Percentiles rank a stretch among this genome's conserved stretches.
Conservation (phyloP, 371 early-diverging fungal genomes). For the Rhizopus microsporus region DNA sequence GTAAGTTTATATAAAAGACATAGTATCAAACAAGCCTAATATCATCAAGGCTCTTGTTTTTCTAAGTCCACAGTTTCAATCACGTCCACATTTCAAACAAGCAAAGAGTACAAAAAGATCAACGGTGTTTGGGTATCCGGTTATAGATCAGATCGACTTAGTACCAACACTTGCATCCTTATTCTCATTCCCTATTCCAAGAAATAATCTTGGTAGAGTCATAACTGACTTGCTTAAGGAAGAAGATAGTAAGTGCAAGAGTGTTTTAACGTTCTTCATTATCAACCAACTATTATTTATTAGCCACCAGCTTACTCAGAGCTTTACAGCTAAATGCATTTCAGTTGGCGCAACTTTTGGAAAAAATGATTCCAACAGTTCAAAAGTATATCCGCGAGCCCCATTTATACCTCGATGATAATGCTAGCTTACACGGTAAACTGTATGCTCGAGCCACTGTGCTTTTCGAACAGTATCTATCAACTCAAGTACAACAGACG, state of each 20-base stretch:
- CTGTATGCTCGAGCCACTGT: slow-evolving; percentile 18
- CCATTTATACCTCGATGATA: not conserved
- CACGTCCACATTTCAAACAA: slow-evolving; percentile 28
- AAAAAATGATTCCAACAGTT: slow-evolving; percentile 16
- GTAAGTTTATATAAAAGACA: slow-evolving; percentile 31
- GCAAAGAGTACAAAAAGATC: not conserved
- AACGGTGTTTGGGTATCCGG: slow-evolving; percentile 24
- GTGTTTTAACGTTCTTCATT: not conserved
- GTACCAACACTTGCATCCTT: slow-evolving; percentile 86
- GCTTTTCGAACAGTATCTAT: slow-evolving; percentile 17
- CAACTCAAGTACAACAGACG: not conserved
- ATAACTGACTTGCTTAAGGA: slow-evolving; percentile 66
- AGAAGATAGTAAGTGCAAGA: slow-evolving; percentile 20
- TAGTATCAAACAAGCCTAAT: not conserved
- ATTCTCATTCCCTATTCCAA: slow-evolving; percentile 88
- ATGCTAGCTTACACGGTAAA: not conserved
- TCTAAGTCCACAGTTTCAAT: slow-evolving; percentile 47
- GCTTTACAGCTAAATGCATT: slow-evolving; percentile 63
- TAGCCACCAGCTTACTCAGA: slow-evolving; percentile 34
- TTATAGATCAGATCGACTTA: slow-evolving; percentile 83
- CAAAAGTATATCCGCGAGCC: slow-evolving; percentile 15
- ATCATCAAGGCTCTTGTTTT: slow-evolving; percentile 48
- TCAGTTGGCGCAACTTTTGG: slow-evolving; percentile 52
- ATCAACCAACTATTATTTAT: slow-evolving; percentile 12
- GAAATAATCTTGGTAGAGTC: slow-evolving; percentile 84